These are phyloP conservation scores for Musa troglodytarum DNA, from an alignment of 176 grass and related monocot genomes.

Conservation along the genomic window DNA sequence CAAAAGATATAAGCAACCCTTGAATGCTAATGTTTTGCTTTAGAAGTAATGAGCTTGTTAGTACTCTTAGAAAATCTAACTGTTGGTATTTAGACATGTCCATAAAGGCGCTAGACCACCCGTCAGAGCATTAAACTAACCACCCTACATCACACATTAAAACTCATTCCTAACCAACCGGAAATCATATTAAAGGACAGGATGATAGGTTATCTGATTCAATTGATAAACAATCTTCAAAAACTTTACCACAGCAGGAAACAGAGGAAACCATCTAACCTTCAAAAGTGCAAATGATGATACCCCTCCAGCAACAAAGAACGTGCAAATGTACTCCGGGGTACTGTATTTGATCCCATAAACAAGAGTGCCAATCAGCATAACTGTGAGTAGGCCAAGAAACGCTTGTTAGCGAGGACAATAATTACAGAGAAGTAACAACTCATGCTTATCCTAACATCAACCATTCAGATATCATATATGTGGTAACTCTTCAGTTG, in stretches of 20 bases:
- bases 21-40: too few species aligned
- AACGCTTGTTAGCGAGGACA: conserved; percentile 5
- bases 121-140: too few species aligned
- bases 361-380: conserved; percentile 86
- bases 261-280: conserved; percentile 32
- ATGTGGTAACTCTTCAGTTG: neutral
- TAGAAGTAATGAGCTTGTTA: too few species aligned
- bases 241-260: neutral
- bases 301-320: conserved; percentile 93
- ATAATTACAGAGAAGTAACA: neutral
- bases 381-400: conserved; percentile 39
- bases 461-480: neutral
- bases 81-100: too few species aligned
- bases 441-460: neutral
- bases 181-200: neutral
- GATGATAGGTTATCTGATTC: neutral
- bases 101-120: too few species aligned
- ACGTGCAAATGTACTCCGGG: conserved; percentile 86
- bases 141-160: neutral
- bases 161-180: neutral
- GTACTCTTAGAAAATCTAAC: too few species aligned
- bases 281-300: conserved; percentile 90
- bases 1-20: too few species aligned
- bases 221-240: neutral
- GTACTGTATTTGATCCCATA: conserved; percentile 96